Percentiles rank a stretch among this genome's conserved stretches.
Evolutionary conservation across 2,329 filamentous ascomycete species (phyloP).

Genomic region (Pseudogymnoascus sp.): DNA sequence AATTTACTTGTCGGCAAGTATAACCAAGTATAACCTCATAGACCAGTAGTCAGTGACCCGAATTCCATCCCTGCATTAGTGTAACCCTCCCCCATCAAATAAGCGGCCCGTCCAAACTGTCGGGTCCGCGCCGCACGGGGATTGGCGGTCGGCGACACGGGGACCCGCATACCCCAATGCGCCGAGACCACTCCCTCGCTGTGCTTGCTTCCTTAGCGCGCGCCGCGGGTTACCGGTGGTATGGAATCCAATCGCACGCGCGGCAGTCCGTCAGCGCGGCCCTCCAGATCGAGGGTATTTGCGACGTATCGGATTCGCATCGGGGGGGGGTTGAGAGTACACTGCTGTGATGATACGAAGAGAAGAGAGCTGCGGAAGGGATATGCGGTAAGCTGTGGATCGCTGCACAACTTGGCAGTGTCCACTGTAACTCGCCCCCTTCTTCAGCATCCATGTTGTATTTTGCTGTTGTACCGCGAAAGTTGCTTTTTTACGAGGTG

Average conservation of each 20-base stretch:
- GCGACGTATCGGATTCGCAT: slow-evolving; percentile 3
- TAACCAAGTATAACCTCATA: neutral
- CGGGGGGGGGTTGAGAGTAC: neutral
- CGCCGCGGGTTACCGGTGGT: neutral
- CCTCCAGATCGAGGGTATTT: neutral
- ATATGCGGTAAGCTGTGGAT: neutral
- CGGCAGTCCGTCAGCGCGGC: neutral
- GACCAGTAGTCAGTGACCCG: neutral
- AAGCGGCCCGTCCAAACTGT: neutral
- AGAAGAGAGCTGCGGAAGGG: neutral
- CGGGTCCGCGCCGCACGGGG: neutral
- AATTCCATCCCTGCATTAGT: neutral
- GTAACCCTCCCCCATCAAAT: neutral
- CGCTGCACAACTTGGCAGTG: slow-evolving; percentile 3
- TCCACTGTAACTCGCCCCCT: neutral
- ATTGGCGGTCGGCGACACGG: slow-evolving; percentile 3
- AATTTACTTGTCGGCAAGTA: neutral
- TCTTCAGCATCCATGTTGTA: slow-evolving; percentile 5
- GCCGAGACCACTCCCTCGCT: neutral
- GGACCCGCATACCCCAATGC: neutral
- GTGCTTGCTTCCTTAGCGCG: neutral
- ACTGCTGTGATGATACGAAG: neutral
- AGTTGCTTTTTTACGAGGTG: neutral
- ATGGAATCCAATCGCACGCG: neutral
- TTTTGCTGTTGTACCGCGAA: neutral